Evolutionary conservation across 345 rosid genomes (phyloP).

Genomic region (Laguncularia racemosa): DNA sequence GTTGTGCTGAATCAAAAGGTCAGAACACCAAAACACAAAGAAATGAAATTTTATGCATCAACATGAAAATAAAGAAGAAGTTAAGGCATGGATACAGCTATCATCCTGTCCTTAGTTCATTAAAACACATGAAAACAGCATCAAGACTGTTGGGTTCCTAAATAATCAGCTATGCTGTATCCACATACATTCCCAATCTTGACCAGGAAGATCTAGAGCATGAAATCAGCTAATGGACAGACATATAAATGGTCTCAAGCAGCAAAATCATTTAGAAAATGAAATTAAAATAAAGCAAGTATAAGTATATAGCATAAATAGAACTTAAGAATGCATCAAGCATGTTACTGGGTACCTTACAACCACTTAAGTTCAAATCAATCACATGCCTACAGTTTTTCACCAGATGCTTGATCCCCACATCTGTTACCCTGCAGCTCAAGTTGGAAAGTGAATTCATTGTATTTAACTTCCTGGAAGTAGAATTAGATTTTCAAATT

Average conservation of each 20-base stretch:
- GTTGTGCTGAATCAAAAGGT: background rate
- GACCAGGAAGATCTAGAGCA: too few species aligned
- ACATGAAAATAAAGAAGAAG: too few species aligned
- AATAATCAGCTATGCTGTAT: too few species aligned
- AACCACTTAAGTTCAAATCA: conserved; percentile 87
- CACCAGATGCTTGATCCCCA: conserved; percentile 53
- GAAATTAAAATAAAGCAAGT: background rate
- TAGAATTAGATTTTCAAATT: background rate
- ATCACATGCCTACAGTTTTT: conserved; percentile 49
- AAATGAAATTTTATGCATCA: background rate
- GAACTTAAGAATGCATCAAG: conserved; percentile 4
- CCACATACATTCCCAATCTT: too few species aligned
- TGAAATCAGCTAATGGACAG: too few species aligned
- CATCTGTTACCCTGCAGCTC: conserved; percentile 62
- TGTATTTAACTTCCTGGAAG: conserved; percentile 1
- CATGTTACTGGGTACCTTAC: conserved; percentile 51
- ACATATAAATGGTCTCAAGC: too few species aligned
- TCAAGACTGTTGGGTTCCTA: too few species aligned
- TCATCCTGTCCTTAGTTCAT: too few species aligned
- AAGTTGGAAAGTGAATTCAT: conserved; percentile 5
- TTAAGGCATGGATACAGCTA: too few species aligned
- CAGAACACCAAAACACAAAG: background rate
- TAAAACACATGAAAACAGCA: too few species aligned
- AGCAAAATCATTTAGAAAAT: background rate
- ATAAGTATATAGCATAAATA: conserved; percentile 1